Base-by-base conservation (phyloP, 805 yeast genomes). In the Saccharomycopsis olivae region DNA sequence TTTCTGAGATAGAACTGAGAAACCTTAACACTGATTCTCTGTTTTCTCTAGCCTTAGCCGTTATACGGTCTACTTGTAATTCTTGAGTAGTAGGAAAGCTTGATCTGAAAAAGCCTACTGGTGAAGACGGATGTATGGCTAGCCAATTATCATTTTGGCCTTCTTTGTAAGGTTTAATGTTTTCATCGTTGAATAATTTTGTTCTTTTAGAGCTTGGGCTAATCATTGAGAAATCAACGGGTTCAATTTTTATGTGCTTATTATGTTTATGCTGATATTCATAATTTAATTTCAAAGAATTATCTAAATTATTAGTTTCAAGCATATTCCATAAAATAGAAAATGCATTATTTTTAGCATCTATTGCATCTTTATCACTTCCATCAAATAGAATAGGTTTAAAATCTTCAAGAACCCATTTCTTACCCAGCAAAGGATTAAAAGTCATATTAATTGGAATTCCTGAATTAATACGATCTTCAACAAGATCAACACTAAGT, bases 401-500 rank as follows among this genome's bases (percentile, higher is more conserved):
- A 35, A 45, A 45, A 31, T 45, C 48, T 21, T 45, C 46, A 3
- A 38, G 8, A 5, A 38, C 29, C 48, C 48, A 45, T n/a, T 16
- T 28, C 24, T 41, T 41, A 5, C 48, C 48, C 5, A 40, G 24
- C 3, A 45, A 17, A 18, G 45, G 45, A 39, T 42, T 41, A n/a
- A 16, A 36, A n/a, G 46, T 41, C 15, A 45, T 23, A 27, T 45
- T 38, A 15, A 45, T 41, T 20, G 20, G 10, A 9, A 18, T 32
- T 14, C 20, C 19, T 8, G 27, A 9, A 8, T 27, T 25, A 5
- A 41, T 36, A 8, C 18, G 23, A 10, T 29, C 25, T 15, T 24
- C 18, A 3, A 45, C 38, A 11, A 35, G 43, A 34, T 45, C 48
- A 15, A 45, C 41, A 33, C 40, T 40, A 5, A 38, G 28, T 5